Percentiles rank a stretch among this genome's conserved stretches.
These are phyloP conservation scores for Phanerochaete carnosa DNA, from an alignment of 768 basidiomycete genomes.

Conservation along the genomic window DNA sequence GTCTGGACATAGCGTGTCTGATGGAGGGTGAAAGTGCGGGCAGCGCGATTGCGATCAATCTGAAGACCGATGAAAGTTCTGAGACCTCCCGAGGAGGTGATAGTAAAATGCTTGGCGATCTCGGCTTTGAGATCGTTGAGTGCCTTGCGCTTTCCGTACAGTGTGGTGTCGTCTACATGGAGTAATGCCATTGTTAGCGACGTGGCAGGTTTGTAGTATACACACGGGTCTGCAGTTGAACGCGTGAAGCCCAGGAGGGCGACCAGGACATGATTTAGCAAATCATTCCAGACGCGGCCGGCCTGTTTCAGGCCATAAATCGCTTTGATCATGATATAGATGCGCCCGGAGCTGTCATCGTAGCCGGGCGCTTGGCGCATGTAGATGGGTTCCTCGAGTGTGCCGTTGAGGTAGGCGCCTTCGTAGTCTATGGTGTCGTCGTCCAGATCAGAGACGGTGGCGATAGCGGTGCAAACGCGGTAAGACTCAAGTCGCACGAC, in stretches of 20 bases:
- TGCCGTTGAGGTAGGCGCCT: constrained; percentile 25
- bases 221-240: constrained; percentile 24
- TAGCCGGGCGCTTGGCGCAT: constrained; percentile 25
- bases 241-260: constrained; percentile 20
- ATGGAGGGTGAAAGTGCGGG: constrained; percentile 19
- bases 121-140: constrained; percentile 16
- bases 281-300: constrained; percentile 34
- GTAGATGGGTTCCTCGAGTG: constrained; percentile 26
- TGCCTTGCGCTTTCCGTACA: neutral
- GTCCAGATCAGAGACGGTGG: constrained; percentile 14
- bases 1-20: constrained; percentile 23
- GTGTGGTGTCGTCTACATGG: constrained; percentile 31
- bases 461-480: constrained; percentile 22
- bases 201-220: constrained; percentile 8
- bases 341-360: constrained; percentile 11
- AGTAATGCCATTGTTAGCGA: constrained; percentile 17
- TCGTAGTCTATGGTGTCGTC: constrained; percentile 17
- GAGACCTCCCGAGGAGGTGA: constrained; percentile 22
- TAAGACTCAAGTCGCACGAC: constrained; percentile 20
- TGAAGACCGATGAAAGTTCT: constrained; percentile 29
- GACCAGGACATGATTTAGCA: constrained; percentile 20
- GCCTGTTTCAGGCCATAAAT: constrained; percentile 45
- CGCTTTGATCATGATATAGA: constrained; percentile 20
- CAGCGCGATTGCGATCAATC: constrained; percentile 22
- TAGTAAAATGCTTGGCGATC: constrained; percentile 15